Percentiles rank a stretch among this genome's conserved stretches.
Conservation (phyloP, 495 filamentous ascomycete genomes). For the Platismatia glauca region DNA sequence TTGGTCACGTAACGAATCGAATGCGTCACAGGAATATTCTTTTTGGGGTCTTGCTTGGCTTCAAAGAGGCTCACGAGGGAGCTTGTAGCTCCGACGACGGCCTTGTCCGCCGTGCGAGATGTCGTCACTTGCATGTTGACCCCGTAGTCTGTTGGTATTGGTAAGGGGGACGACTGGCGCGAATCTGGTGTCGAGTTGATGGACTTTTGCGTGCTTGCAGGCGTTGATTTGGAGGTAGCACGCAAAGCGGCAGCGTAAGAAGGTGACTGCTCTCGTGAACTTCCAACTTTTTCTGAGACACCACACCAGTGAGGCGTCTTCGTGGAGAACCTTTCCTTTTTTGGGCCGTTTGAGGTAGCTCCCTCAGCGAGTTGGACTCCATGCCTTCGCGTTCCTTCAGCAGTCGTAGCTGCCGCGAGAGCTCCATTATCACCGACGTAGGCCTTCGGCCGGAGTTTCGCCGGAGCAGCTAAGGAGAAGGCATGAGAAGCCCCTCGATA, state of each 20-base stretch:
- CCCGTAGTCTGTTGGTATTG: background rate
- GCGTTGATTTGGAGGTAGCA: slow-evolving; percentile 43
- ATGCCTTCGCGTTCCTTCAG: slow-evolving; percentile 26
- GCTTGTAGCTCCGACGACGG: slow-evolving; percentile 46
- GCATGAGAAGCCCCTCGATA: slow-evolving; percentile 18
- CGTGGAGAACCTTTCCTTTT: slow-evolving; percentile 1
- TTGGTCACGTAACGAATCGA: slow-evolving; percentile 20
- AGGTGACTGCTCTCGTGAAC: slow-evolving; percentile 32
- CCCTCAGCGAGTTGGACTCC: slow-evolving; percentile 5
- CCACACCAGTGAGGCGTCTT: background rate
- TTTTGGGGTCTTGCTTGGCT: slow-evolving; percentile 26
- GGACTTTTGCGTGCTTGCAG: slow-evolving; percentile 24
- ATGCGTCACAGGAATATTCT: background rate
- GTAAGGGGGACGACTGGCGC: slow-evolving; percentile 2
- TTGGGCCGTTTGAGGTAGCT: background rate
- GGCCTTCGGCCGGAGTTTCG: slow-evolving; percentile 9
- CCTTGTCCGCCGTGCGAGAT: slow-evolving; percentile 39
- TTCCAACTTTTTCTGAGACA: background rate
- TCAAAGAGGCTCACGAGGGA: slow-evolving; percentile 57
- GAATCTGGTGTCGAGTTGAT: background rate
- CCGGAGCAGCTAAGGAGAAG: slow-evolving; percentile 12
- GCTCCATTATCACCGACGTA: slow-evolving; percentile 33
- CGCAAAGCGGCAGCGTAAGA: slow-evolving; percentile 49
- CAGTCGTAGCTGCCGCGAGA: slow-evolving; percentile 39
- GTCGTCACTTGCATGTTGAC: slow-evolving; percentile 24